Base-by-base conservation (phyloP, 1,284 basidiomycete genomes). In the Pseudozyma sp. region DNA sequence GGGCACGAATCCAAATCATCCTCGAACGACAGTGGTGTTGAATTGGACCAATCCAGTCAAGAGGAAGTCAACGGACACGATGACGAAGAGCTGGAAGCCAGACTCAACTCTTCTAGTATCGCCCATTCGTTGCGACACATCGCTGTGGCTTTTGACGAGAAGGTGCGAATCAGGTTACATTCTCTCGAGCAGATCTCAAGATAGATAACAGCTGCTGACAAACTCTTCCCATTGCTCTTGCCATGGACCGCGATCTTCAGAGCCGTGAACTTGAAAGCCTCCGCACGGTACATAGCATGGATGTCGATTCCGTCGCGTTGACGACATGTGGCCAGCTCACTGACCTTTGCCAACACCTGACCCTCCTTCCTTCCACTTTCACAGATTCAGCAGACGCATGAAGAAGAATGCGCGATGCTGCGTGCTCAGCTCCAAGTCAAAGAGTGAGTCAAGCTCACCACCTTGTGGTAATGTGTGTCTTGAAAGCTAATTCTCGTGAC, bases 231-330 rank as follows among this genome's bases (percentile, higher is more conserved):
- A 6, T 1, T 34, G 38, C 2, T 42, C 12, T 6, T 8, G 38
- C 1, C 25, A 18, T 38, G 16, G 8, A 5, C 1, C 21, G 7
- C 18, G 5, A 34, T 34, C 25, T 16, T 49, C 55, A 69, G 66
- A 70, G 59, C 47, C 58, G 65, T 2, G 71, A 74, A 47, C 63
- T 74, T 14, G 62, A 74, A 38, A 74, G 56, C 39, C 56, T 74
- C 2, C 49, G 61, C 59, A 44, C 39, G 3, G 66, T 65, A 43
- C 43, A 55, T 51, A 16, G n/a, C 45, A 16, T 25, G 16, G 11
- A 7, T 31, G 10, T 36, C 43, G 42, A 12, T 13, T 1, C 31
- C 6, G 2, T 14, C n/a, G 35, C n/a, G n/a, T 34, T 9, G 6
- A 5, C 10, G 6, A n/a, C 11, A 25, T 34, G 14, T 1, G 11